Percentiles rank a stretch among this genome's conserved stretches.
Evolutionary conservation across 345 rosid genomes (phyloP).

Genomic region (Erucastrum elatum): DNA sequence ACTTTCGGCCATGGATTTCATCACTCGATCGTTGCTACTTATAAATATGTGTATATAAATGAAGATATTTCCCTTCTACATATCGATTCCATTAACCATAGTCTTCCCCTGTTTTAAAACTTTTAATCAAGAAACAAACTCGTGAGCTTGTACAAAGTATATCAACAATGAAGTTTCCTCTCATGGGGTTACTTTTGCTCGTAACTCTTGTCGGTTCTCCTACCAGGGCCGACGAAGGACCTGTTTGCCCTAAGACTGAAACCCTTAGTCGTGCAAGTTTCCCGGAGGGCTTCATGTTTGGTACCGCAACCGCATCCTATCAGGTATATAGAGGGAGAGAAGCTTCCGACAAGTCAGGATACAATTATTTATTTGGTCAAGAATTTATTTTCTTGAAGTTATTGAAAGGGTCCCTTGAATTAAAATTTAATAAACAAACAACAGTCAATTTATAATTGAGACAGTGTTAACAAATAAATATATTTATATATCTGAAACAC

Average conservation of each 20-base stretch:
- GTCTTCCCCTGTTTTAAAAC: not conserved
- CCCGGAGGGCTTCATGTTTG: constrained; percentile 41
- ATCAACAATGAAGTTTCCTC: constrained; percentile 22
- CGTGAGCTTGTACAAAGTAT: not conserved
- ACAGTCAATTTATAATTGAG: not conserved
- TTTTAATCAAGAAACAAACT: not conserved
- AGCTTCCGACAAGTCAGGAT: not conserved
- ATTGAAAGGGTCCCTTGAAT: not conserved
- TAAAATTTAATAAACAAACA: not conserved
- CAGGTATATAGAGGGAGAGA: constrained; percentile 27
- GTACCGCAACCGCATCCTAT: constrained; percentile 43
- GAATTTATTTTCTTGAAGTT: not conserved
- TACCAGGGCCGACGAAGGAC: constrained; percentile 27
- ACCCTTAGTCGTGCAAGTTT: constrained; percentile 40
- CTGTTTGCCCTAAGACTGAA: constrained; percentile 36
- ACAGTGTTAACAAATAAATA: not conserved
- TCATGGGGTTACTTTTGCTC: constrained; percentile 23
- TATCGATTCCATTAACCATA: not conserved
- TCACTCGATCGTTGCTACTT: not conserved
- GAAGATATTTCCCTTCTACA: not conserved
- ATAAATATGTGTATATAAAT: not conserved
- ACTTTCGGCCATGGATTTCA: not conserved
- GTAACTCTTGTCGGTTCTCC: constrained; percentile 20
- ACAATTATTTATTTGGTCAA: not conserved
- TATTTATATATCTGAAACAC: not conserved